Evolutionary conservation across 768 basidiomycete species (phyloP), one percentile per base, ranked within the genome.

Genomic region (Fistulinella prunicolor): DNA sequence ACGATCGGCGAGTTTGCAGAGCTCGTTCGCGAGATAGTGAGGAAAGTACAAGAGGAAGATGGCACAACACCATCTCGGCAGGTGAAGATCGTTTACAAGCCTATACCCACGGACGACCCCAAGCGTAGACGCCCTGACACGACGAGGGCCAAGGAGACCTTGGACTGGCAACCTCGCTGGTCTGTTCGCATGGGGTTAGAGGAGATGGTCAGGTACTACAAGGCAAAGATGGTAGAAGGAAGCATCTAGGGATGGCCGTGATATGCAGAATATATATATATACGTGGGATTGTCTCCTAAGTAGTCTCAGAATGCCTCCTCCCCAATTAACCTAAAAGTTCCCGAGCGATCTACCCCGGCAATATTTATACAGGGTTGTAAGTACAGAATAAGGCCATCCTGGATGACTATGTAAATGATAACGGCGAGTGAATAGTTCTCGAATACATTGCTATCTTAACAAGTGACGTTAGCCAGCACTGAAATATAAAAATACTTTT

Each of bases 151-250:
- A 91, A 90, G 70, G 77, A 88, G 60, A 65, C 74, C 23, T 79
- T 99, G 36, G 73, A 77, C 14, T 99, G 96, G 96, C 83, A 95
- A 66, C 93, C 95, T 12, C 77, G 83, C 60, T 99, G 94, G 92
- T 86, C 85, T 24, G 89, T 96, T 41, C 80, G 82, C 54, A 93
- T 92, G 84, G 94, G 94, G 22, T 68, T 97, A 42, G 91, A 93
- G 72, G 94, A 95, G 74, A 95, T 94, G 88, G 86, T 92, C 29
- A 73, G 88, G 49, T 95, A 93, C 69, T 95, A 93, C 75, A 92
- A 90, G 69, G 82, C 85, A 17, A 91, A 86, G 70, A 86, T 93
- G 80, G 80, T 78, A 3, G 90, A 93, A 67, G 90, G 90, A 22
- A 86, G 83, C 61, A 72, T 90, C 32, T 89, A 76, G 62, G 58